Percentiles rank a stretch among this genome's conserved stretches.
Conservation (phyloP, 2,329 filamentous ascomycete genomes). For the Elsinoe fawcettii region DNA sequence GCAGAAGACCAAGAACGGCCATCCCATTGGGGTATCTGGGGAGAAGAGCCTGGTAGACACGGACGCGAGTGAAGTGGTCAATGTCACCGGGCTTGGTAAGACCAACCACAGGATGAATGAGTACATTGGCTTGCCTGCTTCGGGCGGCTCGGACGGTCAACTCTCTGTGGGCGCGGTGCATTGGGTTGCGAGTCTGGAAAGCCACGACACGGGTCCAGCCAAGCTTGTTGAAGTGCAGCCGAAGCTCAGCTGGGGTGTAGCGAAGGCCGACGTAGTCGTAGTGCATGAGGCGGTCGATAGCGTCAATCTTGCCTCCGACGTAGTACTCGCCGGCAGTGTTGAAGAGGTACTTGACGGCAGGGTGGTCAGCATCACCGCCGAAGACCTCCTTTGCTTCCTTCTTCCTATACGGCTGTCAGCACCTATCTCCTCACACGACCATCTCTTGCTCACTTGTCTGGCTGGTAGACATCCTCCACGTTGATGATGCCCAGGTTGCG, state of each 20-base stretch:
- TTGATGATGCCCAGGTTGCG: conserved; percentile 92
- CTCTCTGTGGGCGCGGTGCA: conserved; percentile 98
- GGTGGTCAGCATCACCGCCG: conserved; percentile 83
- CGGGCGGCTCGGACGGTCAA: conserved; percentile 94
- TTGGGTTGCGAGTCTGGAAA: conserved; percentile 98
- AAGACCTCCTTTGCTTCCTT: conserved; percentile 93
- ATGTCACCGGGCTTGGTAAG: conserved; percentile 99
- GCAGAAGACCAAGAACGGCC: conserved; percentile 90
- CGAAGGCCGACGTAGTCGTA: conserved; percentile 97
- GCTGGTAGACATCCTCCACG: conserved; percentile 88
- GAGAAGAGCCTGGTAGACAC: conserved; percentile 94
- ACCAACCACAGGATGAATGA: conserved; percentile 97
- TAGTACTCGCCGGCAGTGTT: conserved; percentile 78
- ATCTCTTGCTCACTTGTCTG: conserved; percentile 67
- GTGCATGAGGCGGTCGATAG: conserved; percentile 90
- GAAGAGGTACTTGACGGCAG: conserved; percentile 84
- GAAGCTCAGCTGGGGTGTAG: conserved; percentile 91
- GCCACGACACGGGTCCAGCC: conserved; percentile 96
- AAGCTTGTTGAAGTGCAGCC: conserved; percentile 97
- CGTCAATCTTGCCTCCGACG: conserved; percentile 91
- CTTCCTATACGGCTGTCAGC: conserved; percentile 45
- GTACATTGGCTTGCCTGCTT: conserved; percentile 91
- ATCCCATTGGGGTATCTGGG: conserved; percentile 98
- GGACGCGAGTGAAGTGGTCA: conserved; percentile 98
- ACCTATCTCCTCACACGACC: conserved; percentile 14